Evolutionary conservation across 1,139 yeast genomes (phyloP), one percentile per base, ranked within the genome.

Genomic region (Protomyces inouyei): DNA sequence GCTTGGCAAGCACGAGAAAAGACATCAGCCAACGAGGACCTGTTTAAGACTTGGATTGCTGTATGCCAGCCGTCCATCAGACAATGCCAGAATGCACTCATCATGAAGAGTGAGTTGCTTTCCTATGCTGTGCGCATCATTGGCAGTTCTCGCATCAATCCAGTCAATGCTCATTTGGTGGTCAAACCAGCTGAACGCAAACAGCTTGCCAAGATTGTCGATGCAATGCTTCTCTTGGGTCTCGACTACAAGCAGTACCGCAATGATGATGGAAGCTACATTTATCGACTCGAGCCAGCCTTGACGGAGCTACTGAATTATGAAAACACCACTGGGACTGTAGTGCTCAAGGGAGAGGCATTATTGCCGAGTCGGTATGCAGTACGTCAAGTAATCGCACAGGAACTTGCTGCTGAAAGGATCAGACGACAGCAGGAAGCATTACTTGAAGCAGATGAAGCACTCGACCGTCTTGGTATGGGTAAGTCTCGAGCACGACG

Each of bases 231-330:
- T 8, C 71, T 69, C 14, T 55, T 73, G 4, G 73, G 71, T 14
- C n/a, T 75, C 6, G 57, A 66, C 38, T 69, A 74, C 45, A 45
- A 66, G 10, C 71, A 72, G 46, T 75, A 73, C 46, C 69, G 69
- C 52, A 68, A 73, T 6, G 77, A 74, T 8, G 71, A 68, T 40
- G 77, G 77, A 1, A 66, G 73, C 1, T 57, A 66, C 28, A 72
- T 72, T 12, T 72, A 69, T 54, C 69, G 73, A 23, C 61, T 75
- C 9, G 78, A 76, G 10, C 79, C 79, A 61, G 57, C 63, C 10
- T 12, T 48, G 21, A 35, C 55, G 21, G 64, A 32, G 46, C 38
- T 48, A 37, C 32, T 54, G 23, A 54, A 25, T 25, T 64, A 16
- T 23, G 59, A 57, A 21, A 28, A 43, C 18, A 21, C 48, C 16